phyloP scores from a whole-genome alignment of 2,329 filamentous ascomycete species.

The Fusarium abutilonis region DNA sequence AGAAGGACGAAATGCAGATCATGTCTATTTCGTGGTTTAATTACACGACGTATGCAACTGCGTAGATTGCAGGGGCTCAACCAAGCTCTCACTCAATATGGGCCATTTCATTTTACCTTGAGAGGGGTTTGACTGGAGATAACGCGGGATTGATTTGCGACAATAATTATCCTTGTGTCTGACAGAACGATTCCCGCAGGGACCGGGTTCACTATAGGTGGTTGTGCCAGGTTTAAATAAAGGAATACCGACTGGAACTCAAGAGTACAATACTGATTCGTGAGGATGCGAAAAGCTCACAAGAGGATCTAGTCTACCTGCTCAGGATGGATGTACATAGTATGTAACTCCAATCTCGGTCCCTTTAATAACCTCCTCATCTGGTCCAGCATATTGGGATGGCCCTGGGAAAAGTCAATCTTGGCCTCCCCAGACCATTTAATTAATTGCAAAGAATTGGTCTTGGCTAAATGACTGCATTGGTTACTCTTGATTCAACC shows the following conservation, averaged over 20 bases:
- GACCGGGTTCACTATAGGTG: background rate
- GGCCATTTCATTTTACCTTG: slow-evolving; percentile 33
- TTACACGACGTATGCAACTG: slow-evolving; percentile 15
- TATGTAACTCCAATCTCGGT: slow-evolving; percentile 7
- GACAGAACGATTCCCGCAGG: slow-evolving; percentile 18
- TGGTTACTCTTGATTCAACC: background rate
- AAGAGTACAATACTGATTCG: background rate
- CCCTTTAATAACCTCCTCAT: background rate
- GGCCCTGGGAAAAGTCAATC: slow-evolving; percentile 10
- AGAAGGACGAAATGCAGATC: slow-evolving; percentile 22
- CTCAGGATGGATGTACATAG: background rate
- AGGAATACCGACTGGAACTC: background rate
- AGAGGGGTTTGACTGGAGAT: slow-evolving; percentile 30
- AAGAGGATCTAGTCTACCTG: slow-evolving; percentile 22
- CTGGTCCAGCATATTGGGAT: slow-evolving; percentile 7
- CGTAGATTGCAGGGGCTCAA: slow-evolving; percentile 20
- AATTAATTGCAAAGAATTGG: slow-evolving; percentile 10
- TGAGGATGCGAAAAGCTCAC: slow-evolving; percentile 2
- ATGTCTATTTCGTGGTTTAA: slow-evolving; percentile 11
- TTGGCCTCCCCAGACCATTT: slow-evolving; percentile 28
- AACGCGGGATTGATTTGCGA: slow-evolving; percentile 10
- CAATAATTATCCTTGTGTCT: slow-evolving; percentile 11
- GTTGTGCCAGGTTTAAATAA: slow-evolving; percentile 2
- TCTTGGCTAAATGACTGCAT: slow-evolving; percentile 6
- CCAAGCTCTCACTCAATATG: slow-evolving; percentile 2